A percentile compares a stretch with the other conserved stretches of the same genome.
These are phyloP conservation scores for Colletotrichum scovillei DNA, from an alignment of 2,329 filamentous ascomycete genomes.

Conservation along the genomic window DNA sequence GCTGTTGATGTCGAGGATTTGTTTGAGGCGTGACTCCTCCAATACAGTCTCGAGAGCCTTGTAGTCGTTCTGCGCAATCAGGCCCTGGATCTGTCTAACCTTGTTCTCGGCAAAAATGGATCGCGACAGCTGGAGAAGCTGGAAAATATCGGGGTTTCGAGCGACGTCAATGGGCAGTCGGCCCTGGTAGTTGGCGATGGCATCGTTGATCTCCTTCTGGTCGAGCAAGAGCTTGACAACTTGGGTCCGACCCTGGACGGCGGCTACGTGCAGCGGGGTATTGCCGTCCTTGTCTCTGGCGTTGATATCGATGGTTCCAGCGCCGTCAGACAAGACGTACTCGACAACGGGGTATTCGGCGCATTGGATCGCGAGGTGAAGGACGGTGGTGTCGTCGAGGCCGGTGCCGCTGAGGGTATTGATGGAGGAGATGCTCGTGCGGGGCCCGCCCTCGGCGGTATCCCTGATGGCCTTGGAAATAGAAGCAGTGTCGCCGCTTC, in stretches of 20 bases:
- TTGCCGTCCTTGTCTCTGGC: conserved; percentile 93
- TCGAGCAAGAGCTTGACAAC: conserved; percentile 88
- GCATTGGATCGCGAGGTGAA: conserved; percentile 95
- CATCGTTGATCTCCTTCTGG: conserved; percentile 87
- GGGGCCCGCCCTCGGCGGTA: conserved; percentile 61
- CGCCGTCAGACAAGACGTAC: conserved; percentile 86
- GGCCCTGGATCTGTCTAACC: conserved; percentile 83
- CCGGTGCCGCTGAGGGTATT: conserved; percentile 53
- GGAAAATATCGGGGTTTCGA: conserved; percentile 93
- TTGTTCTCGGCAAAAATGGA: conserved; percentile 91
- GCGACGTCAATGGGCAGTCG: conserved; percentile 90
- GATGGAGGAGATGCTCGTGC: conserved; percentile 68
- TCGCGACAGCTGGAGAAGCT: conserved; percentile 89
- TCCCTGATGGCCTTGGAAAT: conserved; percentile 89
- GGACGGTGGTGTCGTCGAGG: conserved; percentile 86
- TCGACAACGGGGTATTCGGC: conserved; percentile 93
- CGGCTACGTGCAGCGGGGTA: conserved; percentile 89
- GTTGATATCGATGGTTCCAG: conserved; percentile 81
- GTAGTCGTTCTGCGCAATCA: conserved; percentile 80
- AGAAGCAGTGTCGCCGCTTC: conserved; percentile 88
- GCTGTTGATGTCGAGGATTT: conserved; percentile 90
- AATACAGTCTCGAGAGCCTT: conserved; percentile 81
- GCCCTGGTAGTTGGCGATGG: conserved; percentile 84
- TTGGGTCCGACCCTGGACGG: conserved; percentile 81
- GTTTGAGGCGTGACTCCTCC: conserved; percentile 87